A percentile compares a stretch with the other conserved stretches of the same genome.
These are phyloP conservation scores for Artemisia tridentata DNA, from an alignment of 129 eudicot genomes.

Conservation along the genomic window DNA sequence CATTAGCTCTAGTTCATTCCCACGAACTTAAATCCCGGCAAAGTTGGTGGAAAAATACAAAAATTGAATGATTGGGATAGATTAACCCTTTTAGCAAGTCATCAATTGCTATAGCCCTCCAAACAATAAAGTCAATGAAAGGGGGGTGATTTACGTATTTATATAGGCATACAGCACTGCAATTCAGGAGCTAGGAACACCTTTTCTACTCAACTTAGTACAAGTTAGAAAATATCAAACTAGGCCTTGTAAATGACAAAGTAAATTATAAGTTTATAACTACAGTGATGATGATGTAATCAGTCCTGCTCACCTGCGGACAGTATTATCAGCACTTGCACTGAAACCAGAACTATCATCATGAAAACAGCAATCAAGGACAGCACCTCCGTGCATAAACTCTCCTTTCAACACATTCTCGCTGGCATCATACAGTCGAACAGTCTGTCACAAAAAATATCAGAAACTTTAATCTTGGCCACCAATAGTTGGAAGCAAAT, in stretches of 20 bases:
- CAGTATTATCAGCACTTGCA: conserved; percentile 77
- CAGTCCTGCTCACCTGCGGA: conserved; percentile 52
- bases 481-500: neutral
- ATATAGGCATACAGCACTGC: neutral
- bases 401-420: conserved; percentile 81
- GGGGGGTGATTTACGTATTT: neutral
- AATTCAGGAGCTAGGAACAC: neutral
- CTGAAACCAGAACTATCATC: conserved; percentile 90
- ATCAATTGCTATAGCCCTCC: neutral
- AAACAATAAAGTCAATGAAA: neutral
- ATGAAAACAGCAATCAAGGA: conserved; percentile 94
- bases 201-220: neutral
- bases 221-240: neutral
- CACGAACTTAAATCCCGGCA: neutral
- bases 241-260: neutral
- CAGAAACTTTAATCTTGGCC: neutral
- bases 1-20: neutral
- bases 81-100: neutral
- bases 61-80: neutral
- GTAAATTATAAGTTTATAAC: too few species aligned
- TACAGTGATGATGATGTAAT: too few species aligned
- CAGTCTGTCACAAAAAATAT: conserved; percentile 43
- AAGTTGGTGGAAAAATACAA: neutral
- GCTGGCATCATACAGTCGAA: conserved; percentile 87
- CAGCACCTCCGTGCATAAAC: conserved; percentile 88